Base-by-base conservation (phyloP, 208 protist species). In the Tetramitus jugosus region DNA sequence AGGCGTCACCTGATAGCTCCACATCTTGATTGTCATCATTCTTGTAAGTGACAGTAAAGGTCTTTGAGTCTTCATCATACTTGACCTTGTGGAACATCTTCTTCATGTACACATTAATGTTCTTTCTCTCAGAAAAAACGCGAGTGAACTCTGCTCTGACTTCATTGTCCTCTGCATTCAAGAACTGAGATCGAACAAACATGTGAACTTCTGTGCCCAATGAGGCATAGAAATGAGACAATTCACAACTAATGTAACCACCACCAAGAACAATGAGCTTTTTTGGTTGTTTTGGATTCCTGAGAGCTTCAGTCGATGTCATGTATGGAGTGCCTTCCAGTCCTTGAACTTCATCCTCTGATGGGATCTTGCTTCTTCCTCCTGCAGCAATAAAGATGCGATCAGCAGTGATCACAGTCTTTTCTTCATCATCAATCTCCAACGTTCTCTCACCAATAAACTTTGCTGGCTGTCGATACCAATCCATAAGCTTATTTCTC, bases 171-270 rank as follows among this genome's bases (percentile, higher is more conserved):
- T 60, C 76, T 40, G 26, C 6, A 33, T 45, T 56, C 14, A 53
- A 43, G 29, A 81, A 39, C 35, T 64, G 39, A 40, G 35, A 61
- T 43, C 45, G 45, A 7, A 76, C 80, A 35, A 83, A 37, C 53
- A 84, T 65, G 3, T 33, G 37, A 4, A 79, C 61, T 3, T 81
- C 33, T 29, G 72, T 60, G 39, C 77, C 78, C 65, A 76, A 53
- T 35, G 33, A 53, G 37, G 75, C 65, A 65, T 75, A 79, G 74
- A 76, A 83, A 52, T 79, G 76, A 2, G 43, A 62, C 17, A 84
- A 68, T 68, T 84, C 81, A 6, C 26, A 14, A 29, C 45, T 78
- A 62, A 84, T 84, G 52, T 81, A 81, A 37, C 80, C 80, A 7
- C 42, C 80, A 40, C 80, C 80, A 35, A 83, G 53, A 42, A 80